Conservation (phyloP, 1,139 yeast species). For the Pichia sp. region DNA sequence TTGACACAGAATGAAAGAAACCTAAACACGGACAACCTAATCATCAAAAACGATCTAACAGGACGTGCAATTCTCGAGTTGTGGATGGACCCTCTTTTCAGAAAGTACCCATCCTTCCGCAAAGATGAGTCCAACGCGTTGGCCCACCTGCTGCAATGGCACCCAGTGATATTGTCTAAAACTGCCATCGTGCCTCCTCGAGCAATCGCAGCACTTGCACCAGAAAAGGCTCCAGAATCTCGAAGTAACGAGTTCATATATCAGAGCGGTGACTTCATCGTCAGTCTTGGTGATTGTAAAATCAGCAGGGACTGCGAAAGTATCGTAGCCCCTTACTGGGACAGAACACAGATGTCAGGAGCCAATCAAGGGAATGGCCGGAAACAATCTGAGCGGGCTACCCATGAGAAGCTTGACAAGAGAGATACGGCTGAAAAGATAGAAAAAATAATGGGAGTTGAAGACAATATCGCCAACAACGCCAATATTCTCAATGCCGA, state of each 20-base stretch:
- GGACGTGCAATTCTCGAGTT: conserved; percentile 68
- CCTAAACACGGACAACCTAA: conserved; percentile 63
- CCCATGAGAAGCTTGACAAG: neutral
- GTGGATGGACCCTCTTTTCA: conserved; percentile 69
- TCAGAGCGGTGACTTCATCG: conserved; percentile 60
- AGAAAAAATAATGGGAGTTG: neutral
- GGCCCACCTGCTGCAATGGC: conserved; percentile 90
- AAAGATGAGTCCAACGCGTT: conserved; percentile 61
- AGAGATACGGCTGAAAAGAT: neutral
- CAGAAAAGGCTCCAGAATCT: neutral
- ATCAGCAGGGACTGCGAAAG: conserved; percentile 44
- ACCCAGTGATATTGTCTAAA: conserved; percentile 68
- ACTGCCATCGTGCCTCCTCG: conserved; percentile 67
- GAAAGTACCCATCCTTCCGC: conserved; percentile 60
- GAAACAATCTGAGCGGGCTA: neutral
- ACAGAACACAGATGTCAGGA: neutral
- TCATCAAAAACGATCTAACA: conserved; percentile 58
- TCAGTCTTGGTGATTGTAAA: conserved; percentile 54
- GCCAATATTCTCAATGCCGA: neutral
- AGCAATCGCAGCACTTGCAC: conserved; percentile 42
- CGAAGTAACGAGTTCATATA: conserved; percentile 42
- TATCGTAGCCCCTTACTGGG: conserved; percentile 23
- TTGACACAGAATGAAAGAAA: conserved; percentile 62
- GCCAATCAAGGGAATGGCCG: neutral
- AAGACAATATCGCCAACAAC: neutral